phyloP scores from a whole-genome alignment of 257 asterid genomes.

The Nicotiana obtusifolia region DNA sequence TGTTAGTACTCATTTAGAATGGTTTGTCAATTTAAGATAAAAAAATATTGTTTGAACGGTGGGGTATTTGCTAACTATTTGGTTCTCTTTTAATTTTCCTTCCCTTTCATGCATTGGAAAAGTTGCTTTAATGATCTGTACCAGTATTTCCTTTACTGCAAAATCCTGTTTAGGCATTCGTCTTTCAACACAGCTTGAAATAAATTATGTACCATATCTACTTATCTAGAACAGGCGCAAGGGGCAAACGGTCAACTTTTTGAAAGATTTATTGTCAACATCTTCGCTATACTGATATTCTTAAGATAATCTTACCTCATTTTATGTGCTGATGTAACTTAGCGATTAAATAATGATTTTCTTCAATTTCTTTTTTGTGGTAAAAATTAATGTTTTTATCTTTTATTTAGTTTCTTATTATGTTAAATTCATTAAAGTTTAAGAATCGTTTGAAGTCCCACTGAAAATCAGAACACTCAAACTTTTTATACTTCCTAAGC shows the following conservation, averaged over 20 bases:
- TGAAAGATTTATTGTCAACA: background rate
- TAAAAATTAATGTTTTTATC: background rate
- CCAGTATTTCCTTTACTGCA: background rate
- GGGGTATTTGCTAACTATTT: background rate
- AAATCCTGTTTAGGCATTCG: background rate
- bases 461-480: background rate
- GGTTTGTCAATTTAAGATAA: background rate
- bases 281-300: background rate
- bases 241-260: background rate
- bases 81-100: background rate
- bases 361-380: too few species aligned
- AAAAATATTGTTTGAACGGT: background rate
- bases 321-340: background rate
- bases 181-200: background rate
- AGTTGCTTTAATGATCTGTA: background rate
- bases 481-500: background rate
- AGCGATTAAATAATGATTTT: background rate
- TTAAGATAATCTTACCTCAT: background rate
- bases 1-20: too few species aligned
- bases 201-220: background rate
- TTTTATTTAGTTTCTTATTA: too few species aligned
- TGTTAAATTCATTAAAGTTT: too few species aligned
- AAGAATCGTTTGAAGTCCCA: background rate
- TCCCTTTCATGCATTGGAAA: background rate
- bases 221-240: too few species aligned